Conservation (phyloP, 176 grass and related monocot genomes). For the Melocanna baccifera region DNA sequence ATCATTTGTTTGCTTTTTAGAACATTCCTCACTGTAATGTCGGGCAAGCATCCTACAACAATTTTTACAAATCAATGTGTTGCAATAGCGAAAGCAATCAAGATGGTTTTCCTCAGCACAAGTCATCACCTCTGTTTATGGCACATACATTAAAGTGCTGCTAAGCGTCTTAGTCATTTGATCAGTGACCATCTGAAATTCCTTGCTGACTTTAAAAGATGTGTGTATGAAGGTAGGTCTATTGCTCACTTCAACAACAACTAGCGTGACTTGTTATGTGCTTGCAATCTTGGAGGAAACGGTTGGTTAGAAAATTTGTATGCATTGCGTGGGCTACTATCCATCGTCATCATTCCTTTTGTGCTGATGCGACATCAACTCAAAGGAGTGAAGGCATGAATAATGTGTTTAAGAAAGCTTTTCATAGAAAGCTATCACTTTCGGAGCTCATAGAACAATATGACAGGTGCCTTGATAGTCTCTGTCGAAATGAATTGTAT, state of each 20-base stretch:
- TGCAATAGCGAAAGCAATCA: neutral
- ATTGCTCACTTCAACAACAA: neutral
- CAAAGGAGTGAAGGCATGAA: no score
- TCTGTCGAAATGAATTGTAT: constrained; percentile 42
- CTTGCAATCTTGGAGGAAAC: no score
- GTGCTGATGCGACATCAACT: no score
- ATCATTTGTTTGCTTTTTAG: constrained; percentile 42
- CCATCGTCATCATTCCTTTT: no score
- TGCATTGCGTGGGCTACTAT: no score
- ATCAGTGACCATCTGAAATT: neutral
- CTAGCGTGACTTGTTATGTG: no score
- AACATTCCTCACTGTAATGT: constrained; percentile 40
- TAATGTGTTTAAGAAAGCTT: no score
- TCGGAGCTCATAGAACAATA: neutral
- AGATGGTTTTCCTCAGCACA: neutral
- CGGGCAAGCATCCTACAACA: constrained; percentile 27
- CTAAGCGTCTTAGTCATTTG: neutral
- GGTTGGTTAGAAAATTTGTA: no score
- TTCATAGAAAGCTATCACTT: no score
- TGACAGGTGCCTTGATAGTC: constrained; percentile 18
- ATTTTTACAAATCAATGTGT: constrained; percentile 32
- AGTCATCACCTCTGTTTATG: neutral
- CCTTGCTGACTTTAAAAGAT: neutral
- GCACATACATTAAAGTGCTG: neutral
- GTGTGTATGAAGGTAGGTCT: neutral